phyloP scores from a whole-genome alignment of 1,139 yeast species.

The Entelexis sorbosivorans region DNA sequence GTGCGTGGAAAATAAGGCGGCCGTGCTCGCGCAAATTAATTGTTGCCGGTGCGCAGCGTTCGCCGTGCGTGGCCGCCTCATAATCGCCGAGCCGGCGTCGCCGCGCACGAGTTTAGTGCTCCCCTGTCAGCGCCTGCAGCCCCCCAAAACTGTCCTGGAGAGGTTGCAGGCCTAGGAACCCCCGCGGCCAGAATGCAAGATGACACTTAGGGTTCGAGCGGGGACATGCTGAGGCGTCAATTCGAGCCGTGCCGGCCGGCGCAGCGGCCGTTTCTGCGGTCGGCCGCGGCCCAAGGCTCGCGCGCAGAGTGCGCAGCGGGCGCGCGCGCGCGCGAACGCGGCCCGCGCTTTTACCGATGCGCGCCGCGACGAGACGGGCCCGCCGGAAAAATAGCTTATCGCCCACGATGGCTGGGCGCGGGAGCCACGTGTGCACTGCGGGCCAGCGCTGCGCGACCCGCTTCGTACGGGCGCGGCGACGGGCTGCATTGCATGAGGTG shows the following conservation, averaged over 20 bases:
- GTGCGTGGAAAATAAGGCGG: no score
- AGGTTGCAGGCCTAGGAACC: not conserved
- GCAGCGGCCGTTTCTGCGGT: no score
- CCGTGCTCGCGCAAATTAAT: not conserved
- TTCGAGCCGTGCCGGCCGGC: not conserved
- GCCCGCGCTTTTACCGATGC: not conserved
- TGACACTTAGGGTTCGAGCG: not conserved
- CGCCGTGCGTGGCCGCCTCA: no score
- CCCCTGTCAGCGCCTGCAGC: no score
- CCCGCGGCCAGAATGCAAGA: not conserved
- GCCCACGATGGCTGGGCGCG: not conserved
- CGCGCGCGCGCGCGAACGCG: not conserved
- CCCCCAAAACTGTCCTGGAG: not conserved
- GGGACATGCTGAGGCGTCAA: not conserved
- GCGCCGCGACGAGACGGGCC: not conserved
- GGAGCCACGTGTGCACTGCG: not conserved
- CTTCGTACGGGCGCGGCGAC: not conserved
- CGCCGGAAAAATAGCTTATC: constrained; percentile 1
- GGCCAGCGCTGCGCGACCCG: not conserved
- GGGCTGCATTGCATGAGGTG: not conserved
- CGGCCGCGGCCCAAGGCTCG: no score
- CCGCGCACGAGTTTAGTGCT: no score
- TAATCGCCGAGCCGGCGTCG: no score
- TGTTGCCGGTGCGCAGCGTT: no score
- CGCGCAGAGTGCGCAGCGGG: not conserved